Conservation (phyloP, 805 yeast genomes). For the Ogataea nakhonphanomensis region DNA sequence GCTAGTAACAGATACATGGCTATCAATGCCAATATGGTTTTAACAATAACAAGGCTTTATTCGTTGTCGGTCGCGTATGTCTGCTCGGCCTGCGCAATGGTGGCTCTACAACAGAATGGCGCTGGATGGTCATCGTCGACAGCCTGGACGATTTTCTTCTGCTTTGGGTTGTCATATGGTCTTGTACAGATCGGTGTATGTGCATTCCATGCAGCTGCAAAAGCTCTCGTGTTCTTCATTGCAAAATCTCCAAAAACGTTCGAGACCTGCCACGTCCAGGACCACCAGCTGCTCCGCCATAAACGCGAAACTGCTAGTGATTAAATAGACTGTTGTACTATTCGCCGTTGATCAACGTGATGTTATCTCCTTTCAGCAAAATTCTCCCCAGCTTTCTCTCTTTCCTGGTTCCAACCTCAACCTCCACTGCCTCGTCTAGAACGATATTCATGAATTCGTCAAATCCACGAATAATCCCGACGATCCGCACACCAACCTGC, state of each 20-base stretch:
- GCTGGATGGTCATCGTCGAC: no score
- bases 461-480: slow-evolving; percentile 86
- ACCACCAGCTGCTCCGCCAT: no score
- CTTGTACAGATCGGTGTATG: no score
- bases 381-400: slow-evolving; percentile 66
- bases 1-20: slow-evolving; percentile 80
- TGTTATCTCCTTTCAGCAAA: slow-evolving; percentile 89
- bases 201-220: no score
- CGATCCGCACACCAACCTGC: slow-evolving; percentile 70
- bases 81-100: slow-evolving; percentile 48
- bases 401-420: slow-evolving; percentile 42
- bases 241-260: no score
- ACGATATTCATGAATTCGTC: slow-evolving; percentile 95
- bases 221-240: no score
- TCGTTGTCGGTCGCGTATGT: slow-evolving; percentile 58
- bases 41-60: slow-evolving; percentile 69
- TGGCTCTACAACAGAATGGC: slow-evolving; percentile 43
- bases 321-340: slow-evolving; percentile 19
- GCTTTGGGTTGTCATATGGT: no score
- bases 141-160: no score
- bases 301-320: no score
- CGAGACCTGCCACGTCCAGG: no score
- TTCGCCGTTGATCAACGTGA: slow-evolving; percentile 56
- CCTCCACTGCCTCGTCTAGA: slow-evolving; percentile 60
- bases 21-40: slow-evolving; percentile 77